Base-by-base conservation (phyloP, 805 yeast species). In the Metschnikowia colocasiae region DNA sequence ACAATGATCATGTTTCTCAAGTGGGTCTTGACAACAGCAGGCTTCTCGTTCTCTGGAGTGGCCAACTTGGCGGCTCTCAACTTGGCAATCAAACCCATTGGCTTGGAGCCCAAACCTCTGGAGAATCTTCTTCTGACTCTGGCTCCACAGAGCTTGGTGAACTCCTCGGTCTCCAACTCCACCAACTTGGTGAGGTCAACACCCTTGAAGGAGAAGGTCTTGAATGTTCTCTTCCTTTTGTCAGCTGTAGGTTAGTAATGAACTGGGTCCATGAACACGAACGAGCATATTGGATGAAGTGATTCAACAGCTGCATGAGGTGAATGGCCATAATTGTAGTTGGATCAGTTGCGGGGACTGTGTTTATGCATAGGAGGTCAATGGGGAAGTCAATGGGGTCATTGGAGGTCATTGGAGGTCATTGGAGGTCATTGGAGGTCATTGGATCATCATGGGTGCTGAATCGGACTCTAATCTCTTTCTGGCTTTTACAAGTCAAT, bases 61-160 rank as follows among this genome's bases (percentile, higher is more conserved):
- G 88, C 87, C 67, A 86, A 79, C 81, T 89, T 94, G 64, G 97
- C 97, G 74, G 91, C 92, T 83, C 96, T 90, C 75, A 94, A 87
- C 81, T 94, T 94, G 82, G 87, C 89, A 78, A 92, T 83, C 77
- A 94, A 83, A 75, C 94, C 92, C 84, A 83, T 83, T 78, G 96
- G 95, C 81, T 88, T 89, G 75, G 87, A 75, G 73, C 87, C 91
- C 69, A 92, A 82, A 81, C 98, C 98, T 81, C 96, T 87, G 76
- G 90, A 87, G 80, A 92, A 89, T 86, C 96, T 91, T 88, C 99
- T 88, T 86, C 98, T 92, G 73, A 92, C 97, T 82, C 99, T 89
- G 70, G 99, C 95, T 71, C 86, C 89, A 71, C 96, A 89, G 73
- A 94, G 82, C 76, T 92, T 87, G 76, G 92, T 85, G 79, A 94